Conservation (phyloP, 495 filamentous ascomycete genomes). For the Chaetomidium leptoderma region DNA sequence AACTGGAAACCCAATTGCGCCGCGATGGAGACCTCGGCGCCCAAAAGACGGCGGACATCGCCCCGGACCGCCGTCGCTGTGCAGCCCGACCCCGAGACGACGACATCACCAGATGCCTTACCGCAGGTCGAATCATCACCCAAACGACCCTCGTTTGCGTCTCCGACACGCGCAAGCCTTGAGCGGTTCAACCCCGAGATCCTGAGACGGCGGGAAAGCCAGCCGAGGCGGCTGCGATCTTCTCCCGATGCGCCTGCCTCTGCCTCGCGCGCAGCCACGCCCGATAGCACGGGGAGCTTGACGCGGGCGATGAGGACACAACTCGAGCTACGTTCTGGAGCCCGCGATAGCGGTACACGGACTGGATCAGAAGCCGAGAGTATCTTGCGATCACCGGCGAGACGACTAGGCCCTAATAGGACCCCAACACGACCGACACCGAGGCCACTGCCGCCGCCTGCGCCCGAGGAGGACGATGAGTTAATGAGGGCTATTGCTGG, state of each 20-base stretch:
- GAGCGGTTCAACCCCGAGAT: constrained; percentile 60
- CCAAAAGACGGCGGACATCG: constrained; percentile 62
- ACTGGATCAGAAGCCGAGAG: constrained; percentile 36
- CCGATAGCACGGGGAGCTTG: constrained; percentile 22
- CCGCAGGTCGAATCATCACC: not conserved
- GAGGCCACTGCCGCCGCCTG: constrained; percentile 39
- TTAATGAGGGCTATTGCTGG: constrained; percentile 41
- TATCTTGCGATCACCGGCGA: constrained; percentile 38
- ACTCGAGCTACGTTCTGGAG: constrained; percentile 13
- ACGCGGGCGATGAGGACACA: constrained; percentile 17
- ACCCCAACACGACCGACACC: constrained; percentile 34
- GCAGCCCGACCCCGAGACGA: constrained; percentile 22
- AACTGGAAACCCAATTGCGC: constrained; percentile 8
- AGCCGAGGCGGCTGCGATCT: constrained; percentile 29
- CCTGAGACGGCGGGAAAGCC: constrained; percentile 44
- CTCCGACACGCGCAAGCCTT: constrained; percentile 61
- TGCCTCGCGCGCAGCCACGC: constrained; percentile 26
- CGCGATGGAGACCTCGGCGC: constrained; percentile 52
- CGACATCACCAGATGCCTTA: constrained; percentile 19
- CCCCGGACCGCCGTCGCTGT: constrained; percentile 39
- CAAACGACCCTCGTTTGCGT: constrained; percentile 56
- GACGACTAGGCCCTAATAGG: constrained; percentile 22
- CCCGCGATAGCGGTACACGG: constrained; percentile 15
- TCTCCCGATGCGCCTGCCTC: constrained; percentile 25
- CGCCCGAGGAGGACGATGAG: constrained; percentile 41